A percentile compares a stretch with the other conserved stretches of the same genome.
phyloP scores from a whole-genome alignment of 306 rosid genomes.

The Rosa lucieae region DNA sequence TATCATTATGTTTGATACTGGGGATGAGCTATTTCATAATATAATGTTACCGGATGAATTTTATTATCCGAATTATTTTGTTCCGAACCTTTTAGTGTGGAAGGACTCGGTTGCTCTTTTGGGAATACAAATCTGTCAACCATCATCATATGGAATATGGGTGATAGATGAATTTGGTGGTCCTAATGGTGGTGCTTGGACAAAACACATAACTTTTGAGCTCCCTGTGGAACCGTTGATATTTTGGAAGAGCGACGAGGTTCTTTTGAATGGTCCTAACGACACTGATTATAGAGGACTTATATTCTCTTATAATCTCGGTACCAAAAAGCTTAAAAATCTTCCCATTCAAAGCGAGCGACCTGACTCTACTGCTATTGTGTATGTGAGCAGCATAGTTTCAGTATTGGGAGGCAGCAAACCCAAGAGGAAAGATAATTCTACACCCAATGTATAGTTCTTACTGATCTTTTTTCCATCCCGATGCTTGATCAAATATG shows the following conservation, averaged over 20 bases:
- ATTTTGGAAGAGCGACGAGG: not conserved
- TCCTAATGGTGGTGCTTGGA: not conserved
- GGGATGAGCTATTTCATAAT: not conserved
- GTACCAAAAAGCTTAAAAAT: not conserved
- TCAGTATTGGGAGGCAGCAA: not conserved
- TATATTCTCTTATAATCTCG: not conserved
- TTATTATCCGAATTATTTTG: not conserved
- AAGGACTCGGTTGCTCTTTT: not conserved
- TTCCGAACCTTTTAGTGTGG: not conserved
- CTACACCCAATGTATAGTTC: not conserved
- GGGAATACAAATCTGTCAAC: too few species aligned
- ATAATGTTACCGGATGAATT: not conserved
- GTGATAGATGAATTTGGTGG: not conserved
- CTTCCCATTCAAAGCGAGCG: not conserved
- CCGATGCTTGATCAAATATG: not conserved
- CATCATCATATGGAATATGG: not conserved
- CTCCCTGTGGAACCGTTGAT: not conserved
- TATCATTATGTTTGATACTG: constrained; percentile 1
- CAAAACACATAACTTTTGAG: not conserved
- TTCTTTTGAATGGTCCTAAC: not conserved
- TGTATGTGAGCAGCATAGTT: not conserved
- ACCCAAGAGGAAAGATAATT: not conserved
- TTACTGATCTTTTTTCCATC: not conserved
- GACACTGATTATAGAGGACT: too few species aligned
- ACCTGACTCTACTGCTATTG: not conserved